A percentile compares a stretch with the other conserved stretches of the same genome.
Conservation (phyloP, 2,329 filamentous ascomycete species). For the Davidsoniella neocaledoniae region DNA sequence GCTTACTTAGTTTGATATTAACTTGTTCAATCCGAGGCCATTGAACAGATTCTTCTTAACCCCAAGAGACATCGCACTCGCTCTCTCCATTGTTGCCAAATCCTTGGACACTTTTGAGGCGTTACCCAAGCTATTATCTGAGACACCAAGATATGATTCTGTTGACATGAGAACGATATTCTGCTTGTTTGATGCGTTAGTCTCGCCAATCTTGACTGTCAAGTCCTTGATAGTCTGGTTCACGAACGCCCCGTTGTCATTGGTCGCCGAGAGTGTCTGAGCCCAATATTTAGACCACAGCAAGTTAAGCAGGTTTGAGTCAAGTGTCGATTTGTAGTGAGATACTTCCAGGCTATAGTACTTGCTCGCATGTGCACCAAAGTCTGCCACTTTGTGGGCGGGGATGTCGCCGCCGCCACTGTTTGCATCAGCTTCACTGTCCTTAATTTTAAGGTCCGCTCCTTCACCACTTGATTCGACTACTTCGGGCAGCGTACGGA, state of each 20-base stretch:
- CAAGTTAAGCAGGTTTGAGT: constrained; percentile 68
- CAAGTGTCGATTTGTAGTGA: constrained; percentile 86
- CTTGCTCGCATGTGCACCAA: constrained; percentile 75
- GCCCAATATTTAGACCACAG: constrained; percentile 99
- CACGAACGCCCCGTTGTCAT: constrained; percentile 86
- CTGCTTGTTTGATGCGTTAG: constrained; percentile 16
- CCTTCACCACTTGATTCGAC: background rate
- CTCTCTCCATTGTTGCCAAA: constrained; percentile 4
- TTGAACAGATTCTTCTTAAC: constrained; percentile 11
- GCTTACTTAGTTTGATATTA: background rate
- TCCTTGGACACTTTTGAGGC: background rate
- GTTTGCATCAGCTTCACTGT: constrained; percentile 3
- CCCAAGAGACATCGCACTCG: constrained; percentile 2
- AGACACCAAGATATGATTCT: too few species aligned
- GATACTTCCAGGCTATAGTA: constrained; percentile 89
- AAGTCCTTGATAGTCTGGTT: constrained; percentile 87
- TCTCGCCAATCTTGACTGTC: constrained; percentile 61
- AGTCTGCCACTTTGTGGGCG: constrained; percentile 85
- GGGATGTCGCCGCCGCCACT: constrained; percentile 43
- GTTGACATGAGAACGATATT: constrained; percentile 15
- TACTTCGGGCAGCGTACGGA: constrained; percentile 66
- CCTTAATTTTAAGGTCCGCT: background rate
- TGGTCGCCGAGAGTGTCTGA: constrained; percentile 77
- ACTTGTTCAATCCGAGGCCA: constrained; percentile 6
- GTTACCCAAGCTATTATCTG: too few species aligned